Evolutionary conservation across 257 asterid species (phyloP).

Genomic region (Echium plantagineum): DNA sequence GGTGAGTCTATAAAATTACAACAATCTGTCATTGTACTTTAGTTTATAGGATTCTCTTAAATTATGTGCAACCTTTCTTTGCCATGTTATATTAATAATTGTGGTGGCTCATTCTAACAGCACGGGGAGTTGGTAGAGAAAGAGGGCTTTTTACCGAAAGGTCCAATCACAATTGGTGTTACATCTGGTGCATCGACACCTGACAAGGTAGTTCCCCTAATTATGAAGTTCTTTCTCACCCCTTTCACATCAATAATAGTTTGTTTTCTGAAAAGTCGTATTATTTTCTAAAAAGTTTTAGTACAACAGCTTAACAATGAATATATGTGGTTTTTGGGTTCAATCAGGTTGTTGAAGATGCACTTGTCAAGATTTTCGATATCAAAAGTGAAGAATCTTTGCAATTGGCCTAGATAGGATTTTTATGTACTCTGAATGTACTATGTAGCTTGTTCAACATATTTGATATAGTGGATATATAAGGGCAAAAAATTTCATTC

Average conservation of each 20-base stretch:
- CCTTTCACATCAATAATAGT: no score
- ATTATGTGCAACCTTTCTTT: not conserved
- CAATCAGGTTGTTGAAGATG: conserved; percentile 76
- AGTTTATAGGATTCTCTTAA: no score
- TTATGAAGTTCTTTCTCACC: no score
- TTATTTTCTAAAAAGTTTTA: no score
- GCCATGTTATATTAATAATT: no score
- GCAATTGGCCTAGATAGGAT: conserved; percentile 43
- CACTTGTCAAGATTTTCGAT: conserved; percentile 57
- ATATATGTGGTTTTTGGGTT: conserved; percentile 8
- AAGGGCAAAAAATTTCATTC: not conserved
- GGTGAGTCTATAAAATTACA: conserved; percentile 25
- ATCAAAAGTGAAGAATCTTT: conserved; percentile 63
- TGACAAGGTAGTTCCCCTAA: conserved; percentile 52
- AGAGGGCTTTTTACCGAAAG: conserved; percentile 11
- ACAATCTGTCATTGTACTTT: not conserved
- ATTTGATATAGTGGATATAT: not conserved
- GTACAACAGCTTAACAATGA: no score
- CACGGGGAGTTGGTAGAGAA: conserved; percentile 97
- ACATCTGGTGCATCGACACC: conserved; percentile 99
- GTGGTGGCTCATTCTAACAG: conserved; percentile 23
- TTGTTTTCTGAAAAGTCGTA: no score
- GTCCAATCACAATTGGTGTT: conserved; percentile 12
- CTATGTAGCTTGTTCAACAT: conserved; percentile 4
- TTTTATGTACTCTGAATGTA: no score